Conservation (phyloP, 495 filamentous ascomycete genomes). For the Pyrenopolyporus hunteri region DNA sequence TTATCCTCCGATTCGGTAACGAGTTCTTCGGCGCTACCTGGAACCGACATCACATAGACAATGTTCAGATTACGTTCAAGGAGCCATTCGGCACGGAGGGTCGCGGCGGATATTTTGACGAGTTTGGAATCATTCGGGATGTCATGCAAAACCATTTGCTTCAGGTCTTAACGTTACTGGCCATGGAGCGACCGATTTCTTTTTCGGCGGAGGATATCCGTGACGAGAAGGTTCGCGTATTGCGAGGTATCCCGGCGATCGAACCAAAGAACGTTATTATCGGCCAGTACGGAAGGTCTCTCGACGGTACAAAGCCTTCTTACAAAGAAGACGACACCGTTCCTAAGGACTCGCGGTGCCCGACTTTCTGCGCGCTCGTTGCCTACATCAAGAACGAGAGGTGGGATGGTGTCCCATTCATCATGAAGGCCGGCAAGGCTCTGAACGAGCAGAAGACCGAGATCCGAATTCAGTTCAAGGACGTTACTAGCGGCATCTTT, state of each 20-base stretch:
- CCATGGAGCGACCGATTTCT: constrained; percentile 98
- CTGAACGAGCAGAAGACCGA: constrained; percentile 99
- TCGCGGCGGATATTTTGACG: constrained; percentile 98
- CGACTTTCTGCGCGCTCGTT: constrained; percentile 96
- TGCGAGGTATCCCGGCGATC: constrained; percentile 91
- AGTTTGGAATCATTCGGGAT: constrained; percentile 99
- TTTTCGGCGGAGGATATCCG: constrained; percentile 98
- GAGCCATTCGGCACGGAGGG: constrained; percentile 99
- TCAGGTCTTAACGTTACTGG: constrained; percentile 92
- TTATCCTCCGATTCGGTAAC: constrained; percentile 97
- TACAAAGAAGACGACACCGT: constrained; percentile 99
- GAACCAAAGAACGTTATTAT: constrained; percentile 99
- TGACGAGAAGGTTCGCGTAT: constrained; percentile 97
- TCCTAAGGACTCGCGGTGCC: constrained; percentile 94
- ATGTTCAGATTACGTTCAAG: constrained; percentile 98
- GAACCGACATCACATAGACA: constrained; percentile 99
- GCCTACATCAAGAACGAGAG: constrained; percentile 99
- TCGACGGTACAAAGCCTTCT: constrained; percentile 95
- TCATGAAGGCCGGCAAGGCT: constrained; percentile 98
- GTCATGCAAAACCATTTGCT: constrained; percentile 98
- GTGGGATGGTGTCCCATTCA: constrained; percentile 99
- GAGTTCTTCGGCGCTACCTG: constrained; percentile 99
- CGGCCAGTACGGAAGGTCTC: constrained; percentile 94
- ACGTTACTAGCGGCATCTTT: constrained; percentile 99
- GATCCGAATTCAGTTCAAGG: constrained; percentile 98